A percentile compares a stretch with the other conserved stretches of the same genome.
Conservation (phyloP, 345 rosid species). For the Eucalyptus polybractea region DNA sequence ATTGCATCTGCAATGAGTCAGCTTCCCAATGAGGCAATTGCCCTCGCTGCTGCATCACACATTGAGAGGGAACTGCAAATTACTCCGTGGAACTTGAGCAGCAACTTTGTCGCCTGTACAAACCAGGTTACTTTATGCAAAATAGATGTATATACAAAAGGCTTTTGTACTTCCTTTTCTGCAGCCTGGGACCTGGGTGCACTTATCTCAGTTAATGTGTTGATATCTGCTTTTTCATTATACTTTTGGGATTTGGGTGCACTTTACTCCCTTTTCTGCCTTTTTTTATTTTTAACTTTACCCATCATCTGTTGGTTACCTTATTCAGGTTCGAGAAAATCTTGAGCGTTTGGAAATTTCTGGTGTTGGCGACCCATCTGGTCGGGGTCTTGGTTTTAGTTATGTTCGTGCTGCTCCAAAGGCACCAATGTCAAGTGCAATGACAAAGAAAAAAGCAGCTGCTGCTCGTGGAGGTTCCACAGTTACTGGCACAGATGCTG, state of each 20-base stretch:
- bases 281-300: neutral
- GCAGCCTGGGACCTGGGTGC: neutral
- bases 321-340: slow-evolving; percentile 81
- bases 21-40: slow-evolving; percentile 91
- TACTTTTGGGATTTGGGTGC: neutral
- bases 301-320: neutral
- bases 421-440: slow-evolving; percentile 72
- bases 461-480: slow-evolving; percentile 81
- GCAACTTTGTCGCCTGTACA: slow-evolving; percentile 90
- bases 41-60: slow-evolving; percentile 95
- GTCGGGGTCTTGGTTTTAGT: slow-evolving; percentile 96
- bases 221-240: neutral
- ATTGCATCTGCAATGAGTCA: slow-evolving; percentile 83
- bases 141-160: neutral
- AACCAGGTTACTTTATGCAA: slow-evolving; percentile 50
- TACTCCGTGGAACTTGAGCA: slow-evolving; percentile 93
- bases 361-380: slow-evolving; percentile 99
- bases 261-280: neutral
- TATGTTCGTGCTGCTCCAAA: slow-evolving; percentile 86
- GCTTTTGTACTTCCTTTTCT: neutral
- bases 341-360: slow-evolving; percentile 97
- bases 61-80: slow-evolving; percentile 95
- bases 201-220: neutral
- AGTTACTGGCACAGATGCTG: slow-evolving; percentile 99
- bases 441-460: slow-evolving; percentile 73